Conservation (phyloP, 371 early-diverging fungal species). For the Choanephora cucurbitarum region DNA sequence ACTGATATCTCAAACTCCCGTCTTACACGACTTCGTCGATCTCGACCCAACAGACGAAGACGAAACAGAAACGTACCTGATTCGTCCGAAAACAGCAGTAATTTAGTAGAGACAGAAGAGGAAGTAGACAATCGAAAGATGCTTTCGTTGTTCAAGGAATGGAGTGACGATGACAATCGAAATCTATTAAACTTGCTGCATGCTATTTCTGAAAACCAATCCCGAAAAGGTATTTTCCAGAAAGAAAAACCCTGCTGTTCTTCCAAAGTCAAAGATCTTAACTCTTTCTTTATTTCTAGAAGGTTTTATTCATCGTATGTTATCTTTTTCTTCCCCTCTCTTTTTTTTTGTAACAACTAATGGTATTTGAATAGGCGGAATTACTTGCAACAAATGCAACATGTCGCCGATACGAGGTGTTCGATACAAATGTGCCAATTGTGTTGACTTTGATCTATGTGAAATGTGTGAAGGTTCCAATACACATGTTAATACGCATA, state of each 20-base stretch:
- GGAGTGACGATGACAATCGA: constrained; percentile 57
- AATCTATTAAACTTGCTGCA: constrained; percentile 78
- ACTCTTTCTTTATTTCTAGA: constrained; percentile 46
- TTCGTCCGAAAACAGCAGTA: no score
- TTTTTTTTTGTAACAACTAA: no score
- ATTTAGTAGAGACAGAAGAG: constrained; percentile 25
- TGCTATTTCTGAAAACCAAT: constrained; percentile 87
- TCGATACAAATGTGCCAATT: constrained; percentile 93
- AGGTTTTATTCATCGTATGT: constrained; percentile 78
- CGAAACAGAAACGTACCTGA: constrained; percentile 19
- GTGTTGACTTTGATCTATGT: constrained; percentile 93
- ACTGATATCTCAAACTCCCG: not conserved
- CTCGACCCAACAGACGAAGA: constrained; percentile 36
- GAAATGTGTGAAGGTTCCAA: constrained; percentile 85
- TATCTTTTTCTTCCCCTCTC: no score
- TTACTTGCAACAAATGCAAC: constrained; percentile 91
- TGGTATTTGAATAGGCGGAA: constrained; percentile 61
- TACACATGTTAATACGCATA: constrained; percentile 78
- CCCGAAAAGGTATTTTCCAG: constrained; percentile 68
- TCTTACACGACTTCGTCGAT: constrained; percentile 26
- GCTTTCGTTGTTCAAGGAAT: constrained; percentile 36
- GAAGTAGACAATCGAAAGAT: constrained; percentile 24
- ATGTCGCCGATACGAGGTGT: constrained; percentile 86
- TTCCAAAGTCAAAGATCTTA: no score
- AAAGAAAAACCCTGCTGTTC: not conserved